Evolutionary conservation across 176 grass and related monocot species (phyloP), one percentile per base, ranked within the genome.

Genomic region (Juncus effusus): DNA sequence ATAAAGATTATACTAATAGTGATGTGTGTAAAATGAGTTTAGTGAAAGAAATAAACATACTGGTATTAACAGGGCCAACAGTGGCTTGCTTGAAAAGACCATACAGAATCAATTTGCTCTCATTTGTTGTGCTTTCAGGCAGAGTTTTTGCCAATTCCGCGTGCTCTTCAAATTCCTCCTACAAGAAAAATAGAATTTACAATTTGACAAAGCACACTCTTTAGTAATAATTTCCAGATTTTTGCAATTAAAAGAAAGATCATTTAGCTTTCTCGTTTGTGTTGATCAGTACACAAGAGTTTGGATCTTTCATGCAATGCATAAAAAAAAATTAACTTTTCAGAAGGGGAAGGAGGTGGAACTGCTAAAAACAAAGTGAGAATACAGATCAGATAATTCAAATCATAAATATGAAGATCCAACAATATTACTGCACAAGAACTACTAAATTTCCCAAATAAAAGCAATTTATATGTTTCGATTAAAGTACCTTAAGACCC

Each of bases 101-200:
- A 14, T 88, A 93, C n/a, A 93, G 78, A 62, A 88, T 80, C 53
- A 93, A 63, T 64, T 87, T 84, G 81, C 52, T 71, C 63, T 83
- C 79, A 5, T 95, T 83, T 0, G 64, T 69, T 1, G 76, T 85
- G 12, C 44, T 65, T 38, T 81, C 77, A 12, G 76, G 64, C 70
- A 93, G 72, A 14, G 82, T 83, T 82, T 95, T 95, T 67, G 85
- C 90, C 69, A 85, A 85, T 75, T 75, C 79, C 5, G 79, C 77
- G 64, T 83, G 45, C 47, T 95, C 76, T 69, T 88, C 90, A 78
- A 89, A 89, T 16, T 86, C 79, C 70, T 89, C 82, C 90, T 95
- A 51, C 49, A 51, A 28, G 51, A 65, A 28, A 42, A 8, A 71
- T 71, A 19, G 16, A 6, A 12, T 39, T 39, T 39, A 4, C 3